phyloP scores from a whole-genome alignment of 1,139 yeast genomes.

The Debaryomyces psychrophilus region DNA sequence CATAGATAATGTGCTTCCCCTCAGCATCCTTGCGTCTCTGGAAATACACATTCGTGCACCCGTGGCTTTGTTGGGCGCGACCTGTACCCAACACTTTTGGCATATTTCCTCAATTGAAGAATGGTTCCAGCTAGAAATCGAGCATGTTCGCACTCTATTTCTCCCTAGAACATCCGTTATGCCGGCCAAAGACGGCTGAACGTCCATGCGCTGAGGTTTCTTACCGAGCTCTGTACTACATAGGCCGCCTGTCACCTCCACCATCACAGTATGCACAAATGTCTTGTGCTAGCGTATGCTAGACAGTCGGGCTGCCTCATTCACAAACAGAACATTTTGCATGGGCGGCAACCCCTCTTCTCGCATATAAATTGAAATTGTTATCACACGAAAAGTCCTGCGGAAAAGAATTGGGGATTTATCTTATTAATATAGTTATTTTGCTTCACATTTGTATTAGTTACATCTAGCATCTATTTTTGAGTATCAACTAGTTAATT shows the following conservation, averaged over 20 bases:
- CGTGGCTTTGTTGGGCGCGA: neutral
- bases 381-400: constrained; percentile 3
- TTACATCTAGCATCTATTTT: neutral
- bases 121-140: too few species aligned
- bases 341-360: constrained; percentile 4
- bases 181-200: neutral
- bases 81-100: neutral
- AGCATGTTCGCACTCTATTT: neutral
- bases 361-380: constrained; percentile 5
- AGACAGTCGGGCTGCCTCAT: neutral
- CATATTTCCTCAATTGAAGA: too few species aligned
- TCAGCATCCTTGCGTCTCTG: too few species aligned
- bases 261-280: neutral
- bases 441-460: neutral
- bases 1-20: too few species aligned
- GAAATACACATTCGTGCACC: neutral
- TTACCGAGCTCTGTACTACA: neutral
- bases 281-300: neutral
- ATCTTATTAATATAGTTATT: neutral
- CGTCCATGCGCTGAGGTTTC: too few species aligned
- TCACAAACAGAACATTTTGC: neutral
- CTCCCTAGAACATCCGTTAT: neutral
- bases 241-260: neutral
- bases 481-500: neutral
- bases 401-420: constrained; percentile 2